Evolutionary conservation across 106 monocot genomes (phyloP).

Genomic region (Dactylorhiza incarnata): DNA sequence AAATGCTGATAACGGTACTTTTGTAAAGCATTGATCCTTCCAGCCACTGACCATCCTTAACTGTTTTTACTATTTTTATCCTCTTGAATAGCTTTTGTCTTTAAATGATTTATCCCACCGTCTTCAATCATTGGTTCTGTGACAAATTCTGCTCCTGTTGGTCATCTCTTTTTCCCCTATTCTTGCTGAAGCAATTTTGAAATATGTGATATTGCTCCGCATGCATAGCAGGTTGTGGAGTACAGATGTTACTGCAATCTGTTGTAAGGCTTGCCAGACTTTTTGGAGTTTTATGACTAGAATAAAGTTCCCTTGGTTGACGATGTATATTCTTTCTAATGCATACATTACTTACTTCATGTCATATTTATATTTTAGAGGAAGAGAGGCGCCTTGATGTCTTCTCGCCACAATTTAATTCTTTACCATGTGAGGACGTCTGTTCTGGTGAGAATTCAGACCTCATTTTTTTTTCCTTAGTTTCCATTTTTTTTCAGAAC

Average conservation of each 20-base stretch:
- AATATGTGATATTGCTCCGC: not conserved
- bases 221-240: not conserved
- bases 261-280: not conserved
- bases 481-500: not conserved
- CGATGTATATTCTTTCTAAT: not conserved
- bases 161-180: not conserved
- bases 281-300: not conserved
- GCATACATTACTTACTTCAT: not conserved
- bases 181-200: not conserved
- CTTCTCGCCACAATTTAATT: slow-evolving; percentile 50
- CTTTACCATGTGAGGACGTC: slow-evolving; percentile 1
- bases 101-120: not conserved
- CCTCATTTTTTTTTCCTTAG: not conserved
- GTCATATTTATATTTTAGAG: slow-evolving; percentile 23
- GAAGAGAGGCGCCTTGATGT: slow-evolving; percentile 35
- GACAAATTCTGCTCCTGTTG: not conserved
- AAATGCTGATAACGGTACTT: not conserved
- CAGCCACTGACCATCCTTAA: not conserved
- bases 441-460: slow-evolving; percentile 23
- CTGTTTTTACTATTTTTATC: not conserved
- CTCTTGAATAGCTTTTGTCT: not conserved
- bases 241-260: not conserved
- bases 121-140: not conserved
- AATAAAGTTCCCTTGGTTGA: not conserved
- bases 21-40: not conserved